Evolutionary conservation across 768 basidiomycete genomes (phyloP), one percentile per base, ranked within the genome.

Genomic region (Tulasnella sp.): DNA sequence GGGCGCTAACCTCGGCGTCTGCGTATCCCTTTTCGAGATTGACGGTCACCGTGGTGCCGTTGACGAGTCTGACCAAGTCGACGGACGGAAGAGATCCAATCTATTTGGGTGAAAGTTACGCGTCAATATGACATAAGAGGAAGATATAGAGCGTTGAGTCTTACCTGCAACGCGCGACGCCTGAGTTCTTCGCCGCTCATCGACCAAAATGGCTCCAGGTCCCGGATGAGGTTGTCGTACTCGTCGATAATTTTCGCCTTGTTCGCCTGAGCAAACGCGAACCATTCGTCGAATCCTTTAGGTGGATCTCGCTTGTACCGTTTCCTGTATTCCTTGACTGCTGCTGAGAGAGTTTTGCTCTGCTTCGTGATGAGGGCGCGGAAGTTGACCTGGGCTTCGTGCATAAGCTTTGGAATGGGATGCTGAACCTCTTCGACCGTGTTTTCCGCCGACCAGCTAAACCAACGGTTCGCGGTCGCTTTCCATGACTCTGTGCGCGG

Each of bases 251-350:
- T 79, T 48, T 78, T 79, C 46, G 79, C 61, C 26, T 79, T 73
- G 61, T 79, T 78, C 29, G 20, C 29, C 44, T 79, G 73, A 48
- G 79, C 82, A 13, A 81, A 84, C 69, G 84, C 82, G 89, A 91
- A 97, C 97, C 97, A 98, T 39, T 88, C 85, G 82, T 95, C 96
- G 80, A 99, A 99, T 0, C 96, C 97, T 61, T 88, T 89, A 0
- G 98, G 97, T 5, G 98, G 98, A 46, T 89, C 85, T 48, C 93
- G 89, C 13, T 86, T 86, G 84, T 97, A 96, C 78, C 96, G 87
- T 77, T 88, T 85, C 80, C 86, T 89, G 84, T 99, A 99, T 83
- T 97, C 95, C 11, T 84, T 83, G 0, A 94, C 93, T 0, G 97
- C 97, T 37, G 89, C 89, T 55, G 86, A 85, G 46, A 99, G 87